A percentile compares a stretch with the other conserved stretches of the same genome.
Conservation (phyloP, 1,139 yeast genomes). For the Candida sp. region DNA sequence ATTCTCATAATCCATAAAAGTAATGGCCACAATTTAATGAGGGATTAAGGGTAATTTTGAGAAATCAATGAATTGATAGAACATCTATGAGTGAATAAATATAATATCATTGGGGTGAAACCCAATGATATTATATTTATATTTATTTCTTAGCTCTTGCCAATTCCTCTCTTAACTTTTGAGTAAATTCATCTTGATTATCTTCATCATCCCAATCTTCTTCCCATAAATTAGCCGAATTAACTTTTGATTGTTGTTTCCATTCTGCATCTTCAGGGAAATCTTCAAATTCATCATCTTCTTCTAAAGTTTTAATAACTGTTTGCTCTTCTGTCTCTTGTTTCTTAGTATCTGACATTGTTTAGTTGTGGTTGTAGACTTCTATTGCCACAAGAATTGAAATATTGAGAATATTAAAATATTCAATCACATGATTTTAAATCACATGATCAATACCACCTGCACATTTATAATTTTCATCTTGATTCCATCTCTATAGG, state of each 20-base stretch:
- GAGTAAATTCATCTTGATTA: conserved; percentile 80
- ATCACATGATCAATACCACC: too few species aligned
- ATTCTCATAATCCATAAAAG: too few species aligned
- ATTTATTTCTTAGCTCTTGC: conserved; percentile 15
- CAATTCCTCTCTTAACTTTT: conserved; percentile 55
- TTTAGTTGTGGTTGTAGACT: not conserved
- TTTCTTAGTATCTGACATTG: conserved; percentile 7
- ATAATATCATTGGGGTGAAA: too few species aligned
- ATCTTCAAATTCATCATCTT: conserved; percentile 94
- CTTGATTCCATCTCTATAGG: too few species aligned
- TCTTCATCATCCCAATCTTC: conserved; percentile 97
- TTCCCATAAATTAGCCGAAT: conserved; percentile 67
- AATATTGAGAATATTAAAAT: too few species aligned
- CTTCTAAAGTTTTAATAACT: conserved; percentile 66
- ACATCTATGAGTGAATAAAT: too few species aligned
- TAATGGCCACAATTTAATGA: too few species aligned
- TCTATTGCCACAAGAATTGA: not conserved
- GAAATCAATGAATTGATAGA: too few species aligned
- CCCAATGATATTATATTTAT: not conserved
- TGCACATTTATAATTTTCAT: too few species aligned
- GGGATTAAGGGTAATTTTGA: too few species aligned
- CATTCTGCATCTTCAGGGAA: conserved; percentile 76
- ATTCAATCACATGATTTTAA: too few species aligned
- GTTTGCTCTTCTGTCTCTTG: conserved; percentile 23
- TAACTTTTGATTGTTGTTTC: conserved; percentile 41